Percentiles rank a stretch among this genome's conserved stretches.
Conservation (phyloP, 2,329 filamentous ascomycete species). For the Colletotrichum higginsianum region DNA sequence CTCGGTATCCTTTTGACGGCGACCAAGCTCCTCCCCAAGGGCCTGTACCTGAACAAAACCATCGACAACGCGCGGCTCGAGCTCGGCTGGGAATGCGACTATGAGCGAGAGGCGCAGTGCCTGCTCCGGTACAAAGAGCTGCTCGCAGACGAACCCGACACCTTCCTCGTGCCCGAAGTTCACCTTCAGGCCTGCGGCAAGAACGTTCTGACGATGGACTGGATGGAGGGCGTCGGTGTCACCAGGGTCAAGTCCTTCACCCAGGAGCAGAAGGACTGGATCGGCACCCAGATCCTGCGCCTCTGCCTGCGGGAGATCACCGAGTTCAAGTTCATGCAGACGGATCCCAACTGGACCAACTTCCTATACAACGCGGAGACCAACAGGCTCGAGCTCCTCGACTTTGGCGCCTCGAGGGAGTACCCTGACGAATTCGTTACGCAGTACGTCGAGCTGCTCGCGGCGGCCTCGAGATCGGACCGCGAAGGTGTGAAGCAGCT, state of each 20-base stretch:
- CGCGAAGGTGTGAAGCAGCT: constrained; percentile 73
- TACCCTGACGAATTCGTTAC: constrained; percentile 85
- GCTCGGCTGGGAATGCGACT: constrained; percentile 97
- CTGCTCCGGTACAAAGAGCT: constrained; percentile 82
- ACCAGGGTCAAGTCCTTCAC: constrained; percentile 83
- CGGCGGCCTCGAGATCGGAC: constrained; percentile 83
- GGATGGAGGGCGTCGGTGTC: constrained; percentile 88
- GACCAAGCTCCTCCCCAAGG: constrained; percentile 89
- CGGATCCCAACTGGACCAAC: constrained; percentile 99
- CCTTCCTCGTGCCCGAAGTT: constrained; percentile 86
- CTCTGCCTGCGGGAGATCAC: constrained; percentile 93
- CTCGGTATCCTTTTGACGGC: constrained; percentile 91
- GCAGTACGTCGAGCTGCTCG: constrained; percentile 84
- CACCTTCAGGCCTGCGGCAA: constrained; percentile 85
- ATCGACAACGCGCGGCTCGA: constrained; percentile 95
- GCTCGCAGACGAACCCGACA: constrained; percentile 79
- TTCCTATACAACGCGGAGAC: constrained; percentile 87
- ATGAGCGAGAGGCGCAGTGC: constrained; percentile 88
- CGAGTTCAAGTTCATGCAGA: constrained; percentile 99
- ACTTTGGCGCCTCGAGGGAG: constrained; percentile 93
- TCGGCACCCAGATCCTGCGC: constrained; percentile 92
- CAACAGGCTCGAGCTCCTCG: constrained; percentile 87
- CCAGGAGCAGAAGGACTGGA: constrained; percentile 93
- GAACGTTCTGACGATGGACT: constrained; percentile 93
- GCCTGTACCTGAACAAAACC: constrained; percentile 95